phyloP scores from a whole-genome alignment of 2,329 filamentous ascomycete genomes.

The Trichophyton schoenleinii region DNA sequence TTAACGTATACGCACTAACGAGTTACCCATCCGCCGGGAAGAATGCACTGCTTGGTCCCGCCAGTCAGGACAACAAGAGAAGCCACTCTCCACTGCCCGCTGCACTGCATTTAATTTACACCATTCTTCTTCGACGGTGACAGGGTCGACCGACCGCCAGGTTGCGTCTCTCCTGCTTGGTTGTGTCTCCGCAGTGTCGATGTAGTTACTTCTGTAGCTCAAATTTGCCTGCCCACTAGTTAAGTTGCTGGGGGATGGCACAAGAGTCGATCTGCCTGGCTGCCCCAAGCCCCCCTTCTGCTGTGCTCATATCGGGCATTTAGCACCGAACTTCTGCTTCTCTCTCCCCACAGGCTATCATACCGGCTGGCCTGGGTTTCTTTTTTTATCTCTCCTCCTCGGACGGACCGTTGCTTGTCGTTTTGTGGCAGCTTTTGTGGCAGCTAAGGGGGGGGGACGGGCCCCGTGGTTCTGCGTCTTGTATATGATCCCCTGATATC shows the following conservation, averaged over 20 bases:
- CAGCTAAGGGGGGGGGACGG: not conserved
- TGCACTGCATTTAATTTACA: not conserved
- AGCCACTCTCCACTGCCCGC: not conserved
- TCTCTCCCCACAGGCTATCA: no score
- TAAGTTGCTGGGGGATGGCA: no score
- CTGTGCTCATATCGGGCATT: slow-evolving; percentile 1
- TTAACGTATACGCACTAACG: no score
- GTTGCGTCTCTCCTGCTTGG: not conserved
- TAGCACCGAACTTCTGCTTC: not conserved
- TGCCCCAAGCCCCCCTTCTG: not conserved
- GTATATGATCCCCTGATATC: no score
- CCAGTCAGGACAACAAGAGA: not conserved
- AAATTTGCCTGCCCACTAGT: no score
- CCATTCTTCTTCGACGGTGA: not conserved
- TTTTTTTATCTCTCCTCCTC: slow-evolving; percentile 1
- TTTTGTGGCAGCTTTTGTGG: not conserved
- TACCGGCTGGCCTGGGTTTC: not conserved
- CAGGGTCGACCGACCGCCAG: not conserved
- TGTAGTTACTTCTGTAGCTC: no score
- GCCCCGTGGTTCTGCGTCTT: no score
- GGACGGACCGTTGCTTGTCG: not conserved
- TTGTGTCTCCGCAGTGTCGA: no score
- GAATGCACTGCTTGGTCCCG: not conserved
- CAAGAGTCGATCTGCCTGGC: not conserved
- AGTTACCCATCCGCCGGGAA: no score